Conservation (phyloP, 2,329 filamentous ascomycete genomes). For the Dryadomyces sulphureus region DNA sequence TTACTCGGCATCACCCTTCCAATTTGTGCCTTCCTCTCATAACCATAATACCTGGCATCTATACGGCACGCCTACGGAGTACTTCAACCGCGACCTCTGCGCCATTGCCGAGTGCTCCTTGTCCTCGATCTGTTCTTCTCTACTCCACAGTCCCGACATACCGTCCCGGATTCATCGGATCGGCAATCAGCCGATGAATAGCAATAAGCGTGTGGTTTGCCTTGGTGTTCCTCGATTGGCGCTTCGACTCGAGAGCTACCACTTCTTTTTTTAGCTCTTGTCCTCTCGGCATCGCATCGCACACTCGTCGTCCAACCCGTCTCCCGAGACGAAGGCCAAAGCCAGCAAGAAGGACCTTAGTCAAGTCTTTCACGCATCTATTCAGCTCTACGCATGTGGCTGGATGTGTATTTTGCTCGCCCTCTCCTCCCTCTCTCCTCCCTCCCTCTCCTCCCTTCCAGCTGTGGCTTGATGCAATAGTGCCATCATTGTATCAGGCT, state of each 20-base stretch:
- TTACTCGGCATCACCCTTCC: too few relatives aligned
- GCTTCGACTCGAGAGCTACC: neutral
- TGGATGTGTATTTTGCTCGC: neutral
- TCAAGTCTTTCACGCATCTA: neutral
- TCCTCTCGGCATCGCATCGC: neutral
- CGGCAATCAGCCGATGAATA: neutral
- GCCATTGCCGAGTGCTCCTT: neutral
- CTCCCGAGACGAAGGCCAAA: too few relatives aligned
- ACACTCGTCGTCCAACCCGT: too few relatives aligned
- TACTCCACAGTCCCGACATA: neutral
- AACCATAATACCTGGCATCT: too few relatives aligned
- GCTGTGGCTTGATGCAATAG: neutral
- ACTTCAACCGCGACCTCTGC: neutral
- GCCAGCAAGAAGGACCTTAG: neutral
- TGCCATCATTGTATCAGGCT: too few relatives aligned
- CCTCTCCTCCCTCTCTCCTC: too few relatives aligned
- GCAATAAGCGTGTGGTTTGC: neutral
- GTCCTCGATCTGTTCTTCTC: neutral
- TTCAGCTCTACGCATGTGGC: neutral
- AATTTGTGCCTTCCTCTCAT: too few relatives aligned
- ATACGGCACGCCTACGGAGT: too few relatives aligned
- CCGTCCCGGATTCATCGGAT: neutral
- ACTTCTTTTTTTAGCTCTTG: neutral
- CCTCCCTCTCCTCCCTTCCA: neutral
- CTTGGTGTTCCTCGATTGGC: neutral